These are phyloP conservation scores for Penicillium canariense DNA, from an alignment of 495 filamentous ascomycete genomes.

Conservation along the genomic window DNA sequence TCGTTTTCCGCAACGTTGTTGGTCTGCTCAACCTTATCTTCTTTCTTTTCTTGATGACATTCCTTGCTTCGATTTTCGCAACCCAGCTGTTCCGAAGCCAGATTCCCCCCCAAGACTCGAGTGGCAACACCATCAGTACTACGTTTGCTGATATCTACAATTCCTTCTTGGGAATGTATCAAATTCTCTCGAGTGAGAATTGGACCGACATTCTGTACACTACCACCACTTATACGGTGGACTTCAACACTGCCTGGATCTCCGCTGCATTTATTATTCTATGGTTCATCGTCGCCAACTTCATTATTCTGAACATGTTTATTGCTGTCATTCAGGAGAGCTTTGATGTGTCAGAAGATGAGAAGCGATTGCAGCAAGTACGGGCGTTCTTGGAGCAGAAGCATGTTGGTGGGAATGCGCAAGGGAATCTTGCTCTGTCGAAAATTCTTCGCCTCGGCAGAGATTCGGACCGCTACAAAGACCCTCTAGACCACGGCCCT, in stretches of 20 bases:
- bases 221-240: conserved; percentile 63
- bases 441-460: conserved; percentile 82
- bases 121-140: conserved; percentile 57
- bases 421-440: conserved; percentile 78
- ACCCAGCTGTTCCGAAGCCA: conserved; percentile 90
- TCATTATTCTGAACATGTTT: conserved; percentile 99
- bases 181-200: conserved; percentile 94
- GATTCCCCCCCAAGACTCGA: conserved; percentile 58
- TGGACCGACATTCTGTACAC: conserved; percentile 90
- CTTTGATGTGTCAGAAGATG: conserved; percentile 98
- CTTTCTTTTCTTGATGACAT: conserved; percentile 94
- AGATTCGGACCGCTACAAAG: conserved; percentile 59
- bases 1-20: conserved; percentile 87
- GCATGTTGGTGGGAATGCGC: conserved; percentile 64
- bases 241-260: conserved; percentile 79
- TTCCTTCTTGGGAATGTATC: conserved; percentile 96
- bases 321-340: conserved; percentile 99
- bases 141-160: conserved; percentile 92
- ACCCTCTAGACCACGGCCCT: conserved; percentile 83
- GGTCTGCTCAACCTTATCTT: conserved; percentile 93
- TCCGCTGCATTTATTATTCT: conserved; percentile 87
- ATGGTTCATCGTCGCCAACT: conserved; percentile 94
- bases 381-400: conserved; percentile 89
- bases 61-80: conserved; percentile 89
- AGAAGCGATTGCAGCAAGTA: conserved; percentile 95